Evolutionary conservation across 495 filamentous ascomycete genomes (phyloP), one percentile per base, ranked within the genome.

Genomic region (Lichenothelia convexa): DNA sequence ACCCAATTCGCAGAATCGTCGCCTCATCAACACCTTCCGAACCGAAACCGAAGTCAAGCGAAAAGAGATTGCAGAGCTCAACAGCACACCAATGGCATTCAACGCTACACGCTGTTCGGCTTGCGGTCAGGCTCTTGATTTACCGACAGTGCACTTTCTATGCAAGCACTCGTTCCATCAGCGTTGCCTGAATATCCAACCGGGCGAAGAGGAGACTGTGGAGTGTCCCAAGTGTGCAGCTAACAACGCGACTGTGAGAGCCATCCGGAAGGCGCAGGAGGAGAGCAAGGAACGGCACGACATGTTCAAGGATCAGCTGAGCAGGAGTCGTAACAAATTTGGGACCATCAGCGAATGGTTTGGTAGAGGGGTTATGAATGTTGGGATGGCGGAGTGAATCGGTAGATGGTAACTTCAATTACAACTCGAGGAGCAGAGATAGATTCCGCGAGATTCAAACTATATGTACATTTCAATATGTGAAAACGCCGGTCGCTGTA

Each of bases 161-260:
- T 97, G 89, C 65, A 89, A 84, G 52, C 89, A 97, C 52, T 83
- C 75, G 30, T 97, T 92, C 64, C 89, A 97, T 52, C 78, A 91
- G 56, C 66, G 80, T 19, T 93, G 83, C 57, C 63, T 91, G 34
- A 71, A 76, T 39, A 45, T 24, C 1, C 54, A 56, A 30, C 63
- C 47, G 30, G 64, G 62, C 18, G 63, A 65, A 27, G 73, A 75
- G 15, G 70, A 73, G 18, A 51, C 61, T 21, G 67, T 71, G 0
- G 85, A 92, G 55, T 97, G 89, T 54, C 80, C 87, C 12, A 60
- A 76, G 11, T 95, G 91, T 47, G 76, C 77, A 19, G 63, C 70
- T 30, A 70, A 78, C 19, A 93, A 94, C 57, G 70, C 78, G 16
- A 92, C 82, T 2, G 84, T 95, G 39, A 63, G 75, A 36, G 81